These are phyloP conservation scores for Cytospora schulzeri DNA, from an alignment of 2,329 filamentous ascomycete genomes.

Conservation along the genomic window DNA sequence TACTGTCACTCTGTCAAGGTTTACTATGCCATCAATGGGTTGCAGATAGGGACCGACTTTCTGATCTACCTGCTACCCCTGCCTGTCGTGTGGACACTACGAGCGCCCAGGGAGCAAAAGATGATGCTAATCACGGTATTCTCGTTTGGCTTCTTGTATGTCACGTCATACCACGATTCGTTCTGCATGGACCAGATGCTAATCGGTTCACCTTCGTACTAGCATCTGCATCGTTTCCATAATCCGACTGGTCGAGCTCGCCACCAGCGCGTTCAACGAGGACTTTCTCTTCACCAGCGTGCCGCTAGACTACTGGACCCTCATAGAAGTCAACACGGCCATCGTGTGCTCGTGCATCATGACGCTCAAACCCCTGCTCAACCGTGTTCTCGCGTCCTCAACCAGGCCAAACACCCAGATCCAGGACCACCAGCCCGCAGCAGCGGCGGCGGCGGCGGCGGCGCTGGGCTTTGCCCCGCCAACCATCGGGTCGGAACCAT, in stretches of 20 bases:
- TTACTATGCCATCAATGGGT: conserved; percentile 29
- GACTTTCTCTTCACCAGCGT: conserved; percentile 32
- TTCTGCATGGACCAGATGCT: neutral
- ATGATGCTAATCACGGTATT: conserved; percentile 32
- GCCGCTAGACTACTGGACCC: conserved; percentile 33
- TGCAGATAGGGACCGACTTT: conserved; percentile 34
- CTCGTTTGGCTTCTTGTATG: conserved; percentile 33
- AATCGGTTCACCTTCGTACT: neutral
- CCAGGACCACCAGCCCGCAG: neutral
- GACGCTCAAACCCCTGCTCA: conserved; percentile 33
- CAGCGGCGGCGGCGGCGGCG: neutral
- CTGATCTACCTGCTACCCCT: conserved; percentile 34
- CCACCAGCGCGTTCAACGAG: conserved; percentile 11
- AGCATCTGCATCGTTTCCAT: conserved; percentile 35
- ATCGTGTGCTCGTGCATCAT: conserved; percentile 35
- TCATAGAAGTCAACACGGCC: conserved; percentile 34
- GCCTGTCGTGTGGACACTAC: conserved; percentile 32
- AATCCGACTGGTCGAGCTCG: conserved; percentile 31
- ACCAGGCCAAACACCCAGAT: neutral
- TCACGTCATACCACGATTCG: neutral
- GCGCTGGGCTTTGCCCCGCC: conserved; percentile 13
- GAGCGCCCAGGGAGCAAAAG: conserved; percentile 30
- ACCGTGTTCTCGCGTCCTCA: conserved; percentile 32
- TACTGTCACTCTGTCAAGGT: conserved; percentile 22
- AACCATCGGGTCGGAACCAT: conserved; percentile 23